Evolutionary conservation across 495 filamentous ascomycete genomes (phyloP), one percentile per base, ranked within the genome.

Genomic region (Monascus purpureus): DNA sequence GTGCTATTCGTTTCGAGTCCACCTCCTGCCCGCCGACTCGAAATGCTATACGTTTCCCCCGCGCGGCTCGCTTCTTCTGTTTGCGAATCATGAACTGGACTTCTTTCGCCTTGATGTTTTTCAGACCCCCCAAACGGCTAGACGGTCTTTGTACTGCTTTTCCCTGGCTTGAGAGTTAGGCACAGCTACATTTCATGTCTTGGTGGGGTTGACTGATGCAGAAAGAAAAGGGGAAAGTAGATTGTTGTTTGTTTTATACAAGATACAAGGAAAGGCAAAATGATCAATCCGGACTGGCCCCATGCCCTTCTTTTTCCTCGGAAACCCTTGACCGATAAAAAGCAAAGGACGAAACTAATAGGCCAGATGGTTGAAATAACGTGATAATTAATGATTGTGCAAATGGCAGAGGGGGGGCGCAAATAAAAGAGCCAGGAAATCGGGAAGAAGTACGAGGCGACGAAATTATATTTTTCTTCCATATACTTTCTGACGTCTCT

Each of bases 121-220:
- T 62, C 58, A 54, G 32, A 62, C 43, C 37, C 60, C 49, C 58
- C 58, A 62, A 14, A 54, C 49, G 8, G 55, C 54, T 7, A 62
- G 50, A 18, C 58, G 58, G 40, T 62, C 58, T 53, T 62, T 62
- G 40, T 62, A 62, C 40, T 62, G 58, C 43, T 62, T 62, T 49
- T 62, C 58, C 40, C 58, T 62, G 42, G 18, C 20, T 5, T 9
- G 9, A 9, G 9, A 22, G 9, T 22, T 22, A 22, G 20, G 20
- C n/a, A n/a, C n/a, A n/a, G 20, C 20, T 22, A 9, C 20, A 22
- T 22, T 22, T n/a, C n/a, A n/a, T n/a, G n/a, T n/a, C n/a, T n/a
- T n/a, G n/a, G n/a, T n/a, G n/a, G n/a, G n/a, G n/a, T n/a, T n/a
- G 6, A 24, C 22, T 6, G 22, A 6, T 6, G 6, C 22, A 24